A percentile compares a stretch with the other conserved stretches of the same genome.
Conservation (phyloP, 345 rosid genomes). For the Draba incana region DNA sequence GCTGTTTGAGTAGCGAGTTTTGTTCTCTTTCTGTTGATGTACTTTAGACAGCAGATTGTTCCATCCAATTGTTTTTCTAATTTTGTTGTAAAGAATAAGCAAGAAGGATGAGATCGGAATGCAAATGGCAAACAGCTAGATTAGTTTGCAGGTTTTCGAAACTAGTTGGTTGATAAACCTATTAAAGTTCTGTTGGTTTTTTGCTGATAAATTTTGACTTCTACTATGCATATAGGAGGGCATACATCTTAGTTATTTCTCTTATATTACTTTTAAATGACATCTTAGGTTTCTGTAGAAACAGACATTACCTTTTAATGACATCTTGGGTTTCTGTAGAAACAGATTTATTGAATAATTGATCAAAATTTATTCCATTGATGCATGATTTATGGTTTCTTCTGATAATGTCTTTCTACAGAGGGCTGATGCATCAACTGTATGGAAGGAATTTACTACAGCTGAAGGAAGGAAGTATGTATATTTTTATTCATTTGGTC, state of each 20-base stretch:
- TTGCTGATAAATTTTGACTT: constrained; percentile 16
- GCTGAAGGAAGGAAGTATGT: constrained; percentile 86
- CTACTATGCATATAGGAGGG: constrained; percentile 14
- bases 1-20: constrained; percentile 13
- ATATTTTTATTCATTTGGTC: constrained; percentile 19
- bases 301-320: constrained; percentile 1
- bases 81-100: neutral
- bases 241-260: neutral
- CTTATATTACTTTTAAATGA: neutral
- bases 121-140: constrained; percentile 2
- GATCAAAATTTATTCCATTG: constrained; percentile 9
- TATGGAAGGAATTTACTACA: constrained; percentile 96
- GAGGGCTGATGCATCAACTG: constrained; percentile 99
- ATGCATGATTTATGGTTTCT: constrained; percentile 19
- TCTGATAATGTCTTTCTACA: constrained; percentile 45
- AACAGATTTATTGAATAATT: constrained; percentile 1
- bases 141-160: constrained; percentile 6
- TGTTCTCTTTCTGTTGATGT: constrained; percentile 11
- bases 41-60: neutral
- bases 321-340: constrained; percentile 18
- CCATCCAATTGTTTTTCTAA: neutral
- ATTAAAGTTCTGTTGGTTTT: neutral
- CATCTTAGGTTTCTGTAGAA: too few species aligned
- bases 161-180: constrained; percentile 16
- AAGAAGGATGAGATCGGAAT: constrained; percentile 4